Percentiles rank a stretch among this genome's conserved stretches.
These are phyloP conservation scores for Phoma sp. DNA, from an alignment of 2,329 filamentous ascomycete species.

Conservation along the genomic window DNA sequence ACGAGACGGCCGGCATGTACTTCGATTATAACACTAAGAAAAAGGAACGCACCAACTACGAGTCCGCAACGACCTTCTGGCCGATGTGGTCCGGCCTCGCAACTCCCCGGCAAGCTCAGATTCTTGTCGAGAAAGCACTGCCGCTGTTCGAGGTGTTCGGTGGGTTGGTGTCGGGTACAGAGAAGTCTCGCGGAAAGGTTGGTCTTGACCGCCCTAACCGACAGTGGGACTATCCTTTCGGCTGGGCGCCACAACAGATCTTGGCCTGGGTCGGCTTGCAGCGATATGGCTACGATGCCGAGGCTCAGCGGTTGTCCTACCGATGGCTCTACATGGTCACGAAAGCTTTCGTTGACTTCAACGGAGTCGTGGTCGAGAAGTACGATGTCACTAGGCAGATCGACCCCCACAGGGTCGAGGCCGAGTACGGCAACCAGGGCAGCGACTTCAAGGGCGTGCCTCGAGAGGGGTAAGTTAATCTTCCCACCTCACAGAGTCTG, in stretches of 20 bases:
- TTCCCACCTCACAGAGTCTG: background rate
- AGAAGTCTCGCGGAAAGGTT: conserved; percentile 82
- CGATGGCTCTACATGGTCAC: conserved; percentile 99
- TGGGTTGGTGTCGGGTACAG: conserved; percentile 86
- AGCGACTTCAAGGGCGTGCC: conserved; percentile 94
- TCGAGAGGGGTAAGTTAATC: conserved; percentile 81
- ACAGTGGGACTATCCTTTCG: conserved; percentile 98
- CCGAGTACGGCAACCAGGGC: conserved; percentile 97
- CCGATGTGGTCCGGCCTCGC: conserved; percentile 93
- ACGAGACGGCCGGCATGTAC: conserved; percentile 90
- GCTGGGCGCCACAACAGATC: conserved; percentile 99
- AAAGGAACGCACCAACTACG: conserved; percentile 81
- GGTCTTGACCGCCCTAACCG: conserved; percentile 86
- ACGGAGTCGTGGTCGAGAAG: conserved; percentile 97
- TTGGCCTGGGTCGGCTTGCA: conserved; percentile 93
- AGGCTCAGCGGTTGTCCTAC: conserved; percentile 88
- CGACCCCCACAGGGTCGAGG: conserved; percentile 91
- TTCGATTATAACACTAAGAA: conserved; percentile 94
- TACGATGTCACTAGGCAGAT: conserved; percentile 93
- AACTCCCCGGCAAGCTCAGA: conserved; percentile 82
- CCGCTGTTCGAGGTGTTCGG: conserved; percentile 89
- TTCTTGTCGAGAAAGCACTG: conserved; percentile 79
- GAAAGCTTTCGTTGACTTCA: conserved; percentile 97
- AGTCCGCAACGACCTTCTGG: conserved; percentile 95
- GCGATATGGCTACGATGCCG: conserved; percentile 89